These are phyloP conservation scores for Colletotrichum tamarilloi DNA, from an alignment of 2,329 filamentous ascomycete species.

Conservation along the genomic window DNA sequence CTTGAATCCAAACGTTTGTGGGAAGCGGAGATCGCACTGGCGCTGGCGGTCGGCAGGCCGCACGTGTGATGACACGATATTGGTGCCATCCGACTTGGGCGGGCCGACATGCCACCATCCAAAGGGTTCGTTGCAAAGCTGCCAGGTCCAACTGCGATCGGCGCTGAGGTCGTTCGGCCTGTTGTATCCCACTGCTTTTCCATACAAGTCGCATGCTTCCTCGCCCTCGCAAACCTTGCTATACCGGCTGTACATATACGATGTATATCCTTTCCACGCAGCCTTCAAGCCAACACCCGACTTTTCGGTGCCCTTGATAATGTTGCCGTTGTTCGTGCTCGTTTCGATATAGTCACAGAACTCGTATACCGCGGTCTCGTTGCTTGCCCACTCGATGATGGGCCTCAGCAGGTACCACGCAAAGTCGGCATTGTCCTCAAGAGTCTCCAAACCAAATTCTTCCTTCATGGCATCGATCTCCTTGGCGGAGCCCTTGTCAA, in stretches of 20 bases:
- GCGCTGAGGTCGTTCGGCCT: neutral
- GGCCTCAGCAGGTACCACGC: slow-evolving; percentile 9
- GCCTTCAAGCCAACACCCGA: slow-evolving; percentile 4
- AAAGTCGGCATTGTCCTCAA: slow-evolving; percentile 24
- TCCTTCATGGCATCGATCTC: slow-evolving; percentile 25
- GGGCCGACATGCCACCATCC: slow-evolving; percentile 30
- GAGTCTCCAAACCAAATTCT: slow-evolving; percentile 17
- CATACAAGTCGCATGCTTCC: neutral
- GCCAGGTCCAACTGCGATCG: slow-evolving; percentile 19
- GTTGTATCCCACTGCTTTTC: neutral
- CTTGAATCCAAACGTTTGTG: slow-evolving; percentile 9
- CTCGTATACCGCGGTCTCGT: neutral
- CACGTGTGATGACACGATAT: slow-evolving; percentile 22
- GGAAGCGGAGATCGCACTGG: slow-evolving; percentile 18
- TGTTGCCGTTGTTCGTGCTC: neutral
- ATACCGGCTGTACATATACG: neutral
- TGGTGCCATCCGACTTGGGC: slow-evolving; percentile 20
- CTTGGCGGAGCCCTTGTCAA: slow-evolving; percentile 34
- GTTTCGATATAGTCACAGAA: slow-evolving; percentile 27
- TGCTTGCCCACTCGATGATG: slow-evolving; percentile 9
- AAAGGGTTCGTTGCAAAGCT: slow-evolving; percentile 34
- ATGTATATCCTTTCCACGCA: slow-evolving; percentile 9
- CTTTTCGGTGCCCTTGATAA: neutral
- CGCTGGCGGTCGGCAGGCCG: slow-evolving; percentile 1
- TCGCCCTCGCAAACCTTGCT: slow-evolving; percentile 2